Base-by-base conservation (phyloP, 257 asterid species). In the Solanum appendiculatum region DNA sequence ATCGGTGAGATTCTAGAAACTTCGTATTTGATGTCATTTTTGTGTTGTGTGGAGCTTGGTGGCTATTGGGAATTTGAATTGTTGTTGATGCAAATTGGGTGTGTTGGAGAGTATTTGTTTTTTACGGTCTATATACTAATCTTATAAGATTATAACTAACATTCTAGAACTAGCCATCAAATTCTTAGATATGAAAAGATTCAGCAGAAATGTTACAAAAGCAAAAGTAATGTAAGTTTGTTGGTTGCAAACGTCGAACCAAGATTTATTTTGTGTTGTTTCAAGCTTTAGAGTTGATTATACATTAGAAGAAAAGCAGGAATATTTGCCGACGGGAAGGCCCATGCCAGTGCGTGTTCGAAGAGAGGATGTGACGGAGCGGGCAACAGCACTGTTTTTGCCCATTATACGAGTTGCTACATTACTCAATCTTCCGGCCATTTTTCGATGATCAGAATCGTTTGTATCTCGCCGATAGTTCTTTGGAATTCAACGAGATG, bases 271-370 rank as follows among this genome's bases (percentile, higher is more conserved):
- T 88, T 63, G 16, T 34, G 46, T 18, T 84, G 46, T 85, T 87
- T 33, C 46, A 29, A 84, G 66, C 70, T 33, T 29, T 48, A 81
- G 9, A 31, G 85, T 46, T 81, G 66, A 29, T 46, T 29, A 23
- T 9, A 48, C 34, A 36, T 13, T 60, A 72, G 73, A 34, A 16
- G 11, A 86, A 81, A 64, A n/a, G 21, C 16, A 60, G 31, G 31
- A 56, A 73, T 94, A 98, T 89, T 94, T 94, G 81, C 99, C 98
- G 81, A 94, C 98, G 73, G 98, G 98, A 78, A 95, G 96, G 37
- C 99, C 98, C 99, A 96, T 95, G 83, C 98, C 98, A 88, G 99
- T 86, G 44, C 98, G 96, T 73, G 88, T 94, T 20, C 99, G 97
- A 85, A 96, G 94, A 42, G 99, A 95, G 46, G 95, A 89, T 54